Evolutionary conservation across 208 protist species (phyloP), one percentile per base, ranked within the genome.

Genomic region (Acanthamoeba triangularis): DNA sequence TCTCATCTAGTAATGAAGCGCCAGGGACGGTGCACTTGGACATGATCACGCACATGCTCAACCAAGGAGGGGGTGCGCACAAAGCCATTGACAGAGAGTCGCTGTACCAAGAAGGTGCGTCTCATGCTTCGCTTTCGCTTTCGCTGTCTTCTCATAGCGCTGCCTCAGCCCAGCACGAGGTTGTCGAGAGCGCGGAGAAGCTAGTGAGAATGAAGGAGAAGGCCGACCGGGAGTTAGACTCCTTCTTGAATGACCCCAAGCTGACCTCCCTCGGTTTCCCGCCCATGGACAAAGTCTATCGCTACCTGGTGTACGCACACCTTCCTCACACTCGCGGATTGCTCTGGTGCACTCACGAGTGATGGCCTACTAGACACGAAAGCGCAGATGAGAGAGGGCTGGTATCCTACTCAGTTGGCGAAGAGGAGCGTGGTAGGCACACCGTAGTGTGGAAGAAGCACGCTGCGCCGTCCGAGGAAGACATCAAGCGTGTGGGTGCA

Each of bases 201-300:
- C 35, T 80, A 3, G 30, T 49, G 30, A 44, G 1, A 10, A 20
- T 80, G 14, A 35, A 47, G 33, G 20, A 13, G 18, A 80, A 80
- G 33, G 37, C n/a, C 8, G 69, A 80, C 16, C 69, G 37, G 10
- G 69, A 47, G 80, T 63, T 88, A 47, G 52, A 88, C 18, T 8
- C 23, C 23, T 88, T 88, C 41, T 0, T 88, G 16, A 63, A 4
- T 20, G 35, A 88, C 80, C 25, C 41, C 30, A 63, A 88, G 49
- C 41, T 88, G 18, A 65, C 41, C n/a, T 65, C 49, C 4, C 10
- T 88, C 23, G 80, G 80, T 25, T 88, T 88, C 30, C 80, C 80
- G 54, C 80, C 80, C 16, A 88, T 88, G 80, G 80, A 88, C 41
- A 88, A 88, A 33, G 49, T 88, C 7, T 88, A 20, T 33, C 80